Evolutionary conservation across 1,284 basidiomycete genomes (phyloP).

Genomic region (Marasmius oreades): DNA sequence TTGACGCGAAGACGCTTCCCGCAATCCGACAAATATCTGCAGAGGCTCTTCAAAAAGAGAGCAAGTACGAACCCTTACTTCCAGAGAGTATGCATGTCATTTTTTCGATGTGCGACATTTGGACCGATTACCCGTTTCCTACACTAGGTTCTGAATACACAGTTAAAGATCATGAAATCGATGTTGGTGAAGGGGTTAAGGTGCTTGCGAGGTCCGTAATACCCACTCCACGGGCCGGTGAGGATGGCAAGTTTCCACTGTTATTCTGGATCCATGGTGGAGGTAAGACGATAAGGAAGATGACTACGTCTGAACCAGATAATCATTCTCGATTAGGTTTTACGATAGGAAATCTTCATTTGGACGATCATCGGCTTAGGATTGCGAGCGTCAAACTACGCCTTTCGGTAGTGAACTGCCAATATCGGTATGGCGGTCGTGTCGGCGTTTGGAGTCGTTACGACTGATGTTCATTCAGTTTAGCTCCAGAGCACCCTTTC

Average conservation of each 20-base stretch:
- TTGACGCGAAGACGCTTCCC: background rate
- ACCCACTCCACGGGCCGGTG: background rate
- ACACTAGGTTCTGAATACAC: background rate
- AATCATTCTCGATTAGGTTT: background rate
- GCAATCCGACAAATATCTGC: too few species aligned
- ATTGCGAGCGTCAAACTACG: background rate
- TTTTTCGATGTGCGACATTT: too few species aligned
- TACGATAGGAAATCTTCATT: background rate
- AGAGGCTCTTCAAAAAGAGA: too few species aligned
- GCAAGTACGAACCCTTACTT: background rate
- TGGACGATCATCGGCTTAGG: background rate
- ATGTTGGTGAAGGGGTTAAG: background rate
- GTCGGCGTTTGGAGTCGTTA: background rate
- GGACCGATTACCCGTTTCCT: background rate
- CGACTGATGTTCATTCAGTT: background rate
- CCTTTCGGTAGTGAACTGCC: slow-evolving; percentile 13
- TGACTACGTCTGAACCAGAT: too few species aligned
- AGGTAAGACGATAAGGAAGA: background rate
- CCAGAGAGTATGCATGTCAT: background rate
- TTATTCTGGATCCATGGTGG: slow-evolving; percentile 14
- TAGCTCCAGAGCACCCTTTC: slow-evolving; percentile 17
- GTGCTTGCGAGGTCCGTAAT: slow-evolving; percentile 1
- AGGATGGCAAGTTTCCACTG: slow-evolving; percentile 9
- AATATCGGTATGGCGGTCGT: slow-evolving; percentile 11
- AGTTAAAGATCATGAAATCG: background rate